Conservation (phyloP, 108 stramenopile species). For the Nannochloropsis salina region DNA sequence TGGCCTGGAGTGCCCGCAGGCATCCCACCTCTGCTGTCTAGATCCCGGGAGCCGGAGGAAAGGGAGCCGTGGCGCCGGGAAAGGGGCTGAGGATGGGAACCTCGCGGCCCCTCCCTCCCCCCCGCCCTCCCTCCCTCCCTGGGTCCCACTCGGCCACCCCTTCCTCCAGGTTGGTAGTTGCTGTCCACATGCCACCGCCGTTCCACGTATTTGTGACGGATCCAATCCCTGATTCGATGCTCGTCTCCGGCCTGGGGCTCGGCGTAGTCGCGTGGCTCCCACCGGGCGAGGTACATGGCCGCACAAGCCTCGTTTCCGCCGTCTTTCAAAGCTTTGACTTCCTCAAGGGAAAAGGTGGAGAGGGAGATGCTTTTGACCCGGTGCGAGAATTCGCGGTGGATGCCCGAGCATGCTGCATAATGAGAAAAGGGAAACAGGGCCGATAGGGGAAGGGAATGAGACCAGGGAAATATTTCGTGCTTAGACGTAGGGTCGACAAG, state of each 20-base stretch:
- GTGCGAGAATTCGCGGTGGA: conserved; percentile 43
- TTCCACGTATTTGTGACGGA: conserved; percentile 46
- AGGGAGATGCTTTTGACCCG: conserved; percentile 48
- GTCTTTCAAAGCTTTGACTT: conserved; percentile 32
- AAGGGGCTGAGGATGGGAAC: not conserved
- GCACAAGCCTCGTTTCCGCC: conserved; percentile 39
- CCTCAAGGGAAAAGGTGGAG: conserved; percentile 43
- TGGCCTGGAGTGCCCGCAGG: no score
- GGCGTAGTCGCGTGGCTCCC: conserved; percentile 25
- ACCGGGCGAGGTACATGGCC: conserved; percentile 35
- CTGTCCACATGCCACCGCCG: conserved; percentile 42
- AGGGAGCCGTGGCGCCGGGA: no score
- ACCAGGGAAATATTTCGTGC: no score
- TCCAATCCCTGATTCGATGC: conserved; percentile 39
- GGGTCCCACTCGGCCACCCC: conserved; percentile 17
- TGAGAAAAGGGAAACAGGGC: not conserved
- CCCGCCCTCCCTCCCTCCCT: conserved; percentile 12
- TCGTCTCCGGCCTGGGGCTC: conserved; percentile 35
- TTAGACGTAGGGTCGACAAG: no score
- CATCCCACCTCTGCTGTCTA: no score
- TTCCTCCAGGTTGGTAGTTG: conserved; percentile 36
- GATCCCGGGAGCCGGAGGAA: no score
- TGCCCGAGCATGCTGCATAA: not conserved
- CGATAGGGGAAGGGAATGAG: not conserved
- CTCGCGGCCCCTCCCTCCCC: not conserved